Conservation (phyloP, 2,329 filamentous ascomycete species). For the Talaromyces sp. region DNA sequence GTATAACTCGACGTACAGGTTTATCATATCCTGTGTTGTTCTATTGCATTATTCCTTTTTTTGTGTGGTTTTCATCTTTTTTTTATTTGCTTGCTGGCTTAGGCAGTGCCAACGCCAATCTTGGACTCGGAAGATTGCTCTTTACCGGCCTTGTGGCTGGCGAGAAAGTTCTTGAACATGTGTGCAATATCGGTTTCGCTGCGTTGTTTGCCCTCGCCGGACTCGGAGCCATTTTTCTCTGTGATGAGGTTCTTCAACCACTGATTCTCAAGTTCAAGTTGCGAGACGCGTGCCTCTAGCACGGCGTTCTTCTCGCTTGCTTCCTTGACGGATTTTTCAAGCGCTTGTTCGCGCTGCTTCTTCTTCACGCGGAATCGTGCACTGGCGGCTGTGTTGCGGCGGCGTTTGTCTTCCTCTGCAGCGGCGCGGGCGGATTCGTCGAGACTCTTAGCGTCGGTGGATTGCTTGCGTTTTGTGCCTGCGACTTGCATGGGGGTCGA, state of each 20-base stretch:
- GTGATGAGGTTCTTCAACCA: slow-evolving; percentile 77
- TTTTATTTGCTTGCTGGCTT: slow-evolving; percentile 16
- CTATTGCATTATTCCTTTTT: neutral
- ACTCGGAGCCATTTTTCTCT: slow-evolving; percentile 64
- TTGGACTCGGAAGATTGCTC: slow-evolving; percentile 32
- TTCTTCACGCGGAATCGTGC: slow-evolving; percentile 92
- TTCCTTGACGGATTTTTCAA: slow-evolving; percentile 77
- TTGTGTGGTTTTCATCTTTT: neutral
- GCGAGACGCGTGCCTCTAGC: slow-evolving; percentile 69
- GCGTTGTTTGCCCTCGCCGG: slow-evolving; percentile 26
- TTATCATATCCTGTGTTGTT: neutral
- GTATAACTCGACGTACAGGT: neutral
- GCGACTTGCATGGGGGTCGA: slow-evolving; percentile 20
- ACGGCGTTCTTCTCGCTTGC: slow-evolving; percentile 73
- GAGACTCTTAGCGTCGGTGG: slow-evolving; percentile 48
- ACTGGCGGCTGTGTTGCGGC: slow-evolving; percentile 82
- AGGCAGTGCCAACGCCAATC: slow-evolving; percentile 31
- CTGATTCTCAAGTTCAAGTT: slow-evolving; percentile 79
- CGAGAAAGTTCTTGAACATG: slow-evolving; percentile 41
- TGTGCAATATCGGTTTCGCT: slow-evolving; percentile 46
- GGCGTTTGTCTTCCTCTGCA: slow-evolving; percentile 85
- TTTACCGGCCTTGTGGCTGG: slow-evolving; percentile 31
- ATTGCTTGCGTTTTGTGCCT: slow-evolving; percentile 35
- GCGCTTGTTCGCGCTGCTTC: slow-evolving; percentile 86
- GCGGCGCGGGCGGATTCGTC: slow-evolving; percentile 70